Conservation (phyloP, 2,329 filamentous ascomycete species). For the Ophiostoma sp. region DNA sequence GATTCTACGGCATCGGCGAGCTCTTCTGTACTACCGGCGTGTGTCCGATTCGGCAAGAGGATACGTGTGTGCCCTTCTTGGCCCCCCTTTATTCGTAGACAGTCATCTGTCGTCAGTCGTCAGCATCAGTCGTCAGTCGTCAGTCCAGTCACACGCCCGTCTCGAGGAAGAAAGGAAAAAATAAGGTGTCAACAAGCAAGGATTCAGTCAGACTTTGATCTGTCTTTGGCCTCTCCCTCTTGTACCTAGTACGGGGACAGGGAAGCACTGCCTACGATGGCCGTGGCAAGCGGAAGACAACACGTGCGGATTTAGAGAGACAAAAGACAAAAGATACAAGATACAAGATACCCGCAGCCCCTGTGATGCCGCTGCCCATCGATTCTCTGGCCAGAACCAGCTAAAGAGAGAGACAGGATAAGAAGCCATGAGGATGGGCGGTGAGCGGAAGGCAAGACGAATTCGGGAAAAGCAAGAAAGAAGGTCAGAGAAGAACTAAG, state of each 20-base stretch:
- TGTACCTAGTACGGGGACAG: background rate
- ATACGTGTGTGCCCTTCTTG: conserved; percentile 12
- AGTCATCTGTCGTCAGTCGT: background rate
- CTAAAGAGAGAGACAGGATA: background rate
- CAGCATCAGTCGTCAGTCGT: background rate
- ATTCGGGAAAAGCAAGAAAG: background rate
- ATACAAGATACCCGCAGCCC: background rate
- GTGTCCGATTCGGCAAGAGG: conserved; percentile 22
- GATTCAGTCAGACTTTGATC: background rate
- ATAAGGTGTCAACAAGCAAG: background rate
- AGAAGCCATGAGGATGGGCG: background rate
- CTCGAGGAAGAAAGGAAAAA: conserved; percentile 12
- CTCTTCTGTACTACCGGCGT: conserved; percentile 19
- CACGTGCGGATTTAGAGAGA: background rate
- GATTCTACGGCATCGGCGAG: conserved; percentile 21
- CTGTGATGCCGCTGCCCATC: background rate
- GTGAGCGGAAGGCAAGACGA: background rate
- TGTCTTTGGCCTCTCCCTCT: background rate
- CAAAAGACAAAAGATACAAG: background rate
- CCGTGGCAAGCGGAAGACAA: conserved; percentile 15
- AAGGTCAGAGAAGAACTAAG: background rate
- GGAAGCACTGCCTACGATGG: background rate
- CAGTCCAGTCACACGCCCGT: background rate
- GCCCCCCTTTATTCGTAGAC: background rate
- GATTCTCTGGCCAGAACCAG: background rate